A percentile compares a stretch with the other conserved stretches of the same genome.
Conservation (phyloP, 2,329 filamentous ascomycete genomes). For the Xylaria sp. region DNA sequence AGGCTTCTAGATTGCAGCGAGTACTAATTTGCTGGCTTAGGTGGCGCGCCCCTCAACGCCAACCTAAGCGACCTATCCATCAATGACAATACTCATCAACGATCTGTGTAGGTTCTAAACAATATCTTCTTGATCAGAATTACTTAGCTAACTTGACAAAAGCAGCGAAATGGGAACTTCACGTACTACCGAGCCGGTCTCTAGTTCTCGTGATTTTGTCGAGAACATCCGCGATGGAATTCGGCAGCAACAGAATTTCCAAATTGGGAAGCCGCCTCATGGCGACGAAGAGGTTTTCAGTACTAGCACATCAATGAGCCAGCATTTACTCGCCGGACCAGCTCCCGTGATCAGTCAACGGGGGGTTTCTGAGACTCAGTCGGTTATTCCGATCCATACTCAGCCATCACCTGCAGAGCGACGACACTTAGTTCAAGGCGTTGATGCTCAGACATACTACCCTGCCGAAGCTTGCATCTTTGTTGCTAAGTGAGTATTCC, state of each 20-base stretch:
- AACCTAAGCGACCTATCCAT: conserved; percentile 28
- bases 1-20: neutral
- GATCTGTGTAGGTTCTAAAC: conserved; percentile 30
- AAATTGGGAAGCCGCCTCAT: conserved; percentile 33
- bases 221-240: conserved; percentile 9
- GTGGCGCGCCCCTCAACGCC: conserved; percentile 30
- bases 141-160: conserved; percentile 8
- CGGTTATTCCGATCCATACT: conserved; percentile 27
- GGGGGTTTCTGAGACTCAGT: neutral
- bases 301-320: conserved; percentile 10
- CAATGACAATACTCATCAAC: conserved; percentile 22
- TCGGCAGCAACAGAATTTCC: conserved; percentile 29
- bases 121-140: neutral
- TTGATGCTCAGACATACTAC: conserved; percentile 63
- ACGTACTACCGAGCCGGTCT: neutral
- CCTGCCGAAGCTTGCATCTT: conserved; percentile 69
- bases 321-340: conserved; percentile 13
- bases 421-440: conserved; percentile 44
- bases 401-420: conserved; percentile 30
- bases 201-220: conserved; percentile 6
- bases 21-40: conserved; percentile 23
- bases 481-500: conserved; percentile 68
- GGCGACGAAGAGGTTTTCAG: conserved; percentile 35
- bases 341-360: conserved; percentile 19
- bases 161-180: conserved; percentile 30